Evolutionary conservation across 2,329 filamentous ascomycete genomes (phyloP), one percentile per base, ranked within the genome.

Genomic region (Davidsoniella australis): DNA sequence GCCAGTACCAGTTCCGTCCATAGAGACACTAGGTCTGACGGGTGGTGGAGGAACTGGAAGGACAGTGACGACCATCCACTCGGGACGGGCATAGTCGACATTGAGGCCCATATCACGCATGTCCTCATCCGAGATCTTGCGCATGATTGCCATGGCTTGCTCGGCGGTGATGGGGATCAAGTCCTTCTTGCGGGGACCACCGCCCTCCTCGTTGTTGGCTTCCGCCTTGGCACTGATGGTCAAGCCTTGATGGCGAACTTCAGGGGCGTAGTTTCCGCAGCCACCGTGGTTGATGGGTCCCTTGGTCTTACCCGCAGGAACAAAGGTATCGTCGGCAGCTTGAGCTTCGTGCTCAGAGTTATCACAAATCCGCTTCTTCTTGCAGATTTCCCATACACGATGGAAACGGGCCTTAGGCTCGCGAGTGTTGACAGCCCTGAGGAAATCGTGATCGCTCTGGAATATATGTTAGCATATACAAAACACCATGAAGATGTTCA

Each of bases 61-160:
- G 45, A 96, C 88, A 0, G 87, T 94, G 54, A 98, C 71, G 54
- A 98, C 77, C 86, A 99, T 94, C 91, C 91, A 98, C 63, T 98
- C 91, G 0, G 91, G 91, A 43, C 89, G 81, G 50, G 93, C 89
- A 59, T 96, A 96, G 62, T 96, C 86, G 51, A 82, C 82, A 66
- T 89, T 98, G 59, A 98, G 69, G 33, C 91, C 91, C 68, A 99
- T 85, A 57, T 91, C 80, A 49, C 75, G 71, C 54, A 95, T 77
- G 53, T 94, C 89, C 16, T 81, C 74, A 52, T 87, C 80, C 2
- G 78, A 78, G 56, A 98, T 91, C 57, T 81, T 81, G 57, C 83
- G 81, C 65, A 99, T 84, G 58, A 96, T 83, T 58, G 82, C 81
- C 56, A 94, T 73, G 3, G 86, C 87, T 69, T 83, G 78, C 61